Percentiles rank a stretch among this genome's conserved stretches.
Evolutionary conservation across 2,329 filamentous ascomycete species (phyloP).

Genomic region (Chaetomium strumarium): DNA sequence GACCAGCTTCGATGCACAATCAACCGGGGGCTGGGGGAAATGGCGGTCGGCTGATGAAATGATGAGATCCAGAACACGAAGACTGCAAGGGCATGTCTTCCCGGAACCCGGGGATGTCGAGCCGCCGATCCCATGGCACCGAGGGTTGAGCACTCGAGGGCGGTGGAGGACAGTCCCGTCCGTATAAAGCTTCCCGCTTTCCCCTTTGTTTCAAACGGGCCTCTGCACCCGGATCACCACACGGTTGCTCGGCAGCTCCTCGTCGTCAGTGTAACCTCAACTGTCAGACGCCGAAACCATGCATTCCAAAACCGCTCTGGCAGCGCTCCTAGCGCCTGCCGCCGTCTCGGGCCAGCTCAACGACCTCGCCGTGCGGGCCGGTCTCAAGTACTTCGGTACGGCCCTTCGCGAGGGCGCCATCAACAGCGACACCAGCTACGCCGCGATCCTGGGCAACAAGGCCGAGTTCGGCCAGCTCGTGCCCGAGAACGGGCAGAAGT

Average conservation of each 20-base stretch:
- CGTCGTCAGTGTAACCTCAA: background rate
- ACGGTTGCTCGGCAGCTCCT: background rate
- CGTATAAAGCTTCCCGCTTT: background rate
- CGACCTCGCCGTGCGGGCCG: conserved; percentile 48
- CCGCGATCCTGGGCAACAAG: conserved; percentile 46
- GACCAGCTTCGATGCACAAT: background rate
- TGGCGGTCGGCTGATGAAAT: background rate
- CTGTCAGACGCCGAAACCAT: conserved; percentile 10
- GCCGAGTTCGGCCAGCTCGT: conserved; percentile 60
- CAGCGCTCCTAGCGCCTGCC: conserved; percentile 23
- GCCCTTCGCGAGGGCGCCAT: conserved; percentile 56
- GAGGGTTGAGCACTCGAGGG: too few species aligned
- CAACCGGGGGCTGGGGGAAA: background rate
- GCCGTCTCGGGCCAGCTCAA: conserved; percentile 37
- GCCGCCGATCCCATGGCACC: too few species aligned
- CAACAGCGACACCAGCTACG: conserved; percentile 46
- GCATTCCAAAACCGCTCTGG: conserved; percentile 19
- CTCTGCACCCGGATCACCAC: background rate
- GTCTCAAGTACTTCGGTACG: conserved; percentile 58
- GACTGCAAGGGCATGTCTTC: too few species aligned
- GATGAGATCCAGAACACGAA: too few species aligned
- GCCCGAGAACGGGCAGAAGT: conserved; percentile 59
- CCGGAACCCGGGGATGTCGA: too few species aligned
- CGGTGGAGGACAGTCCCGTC: too few species aligned
- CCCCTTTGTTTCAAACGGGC: background rate